These are phyloP conservation scores for Tetracladium marchalianum DNA, from an alignment of 495 filamentous ascomycete genomes.

Conservation along the genomic window DNA sequence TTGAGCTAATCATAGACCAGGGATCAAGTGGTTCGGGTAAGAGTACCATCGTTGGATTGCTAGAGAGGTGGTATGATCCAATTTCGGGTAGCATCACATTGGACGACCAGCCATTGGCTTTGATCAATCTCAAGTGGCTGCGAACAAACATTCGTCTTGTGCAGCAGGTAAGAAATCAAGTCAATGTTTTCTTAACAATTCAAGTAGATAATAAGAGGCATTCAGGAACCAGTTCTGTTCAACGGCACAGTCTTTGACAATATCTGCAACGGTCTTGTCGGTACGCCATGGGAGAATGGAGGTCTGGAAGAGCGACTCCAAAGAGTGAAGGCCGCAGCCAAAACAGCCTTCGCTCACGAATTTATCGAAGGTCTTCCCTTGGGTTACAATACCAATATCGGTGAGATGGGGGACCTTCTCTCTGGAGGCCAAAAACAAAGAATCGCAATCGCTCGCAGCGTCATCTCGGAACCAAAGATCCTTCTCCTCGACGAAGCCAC, in stretches of 20 bases:
- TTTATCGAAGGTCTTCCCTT: constrained; percentile 34
- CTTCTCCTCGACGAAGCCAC: constrained; percentile 90
- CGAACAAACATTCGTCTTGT: constrained; percentile 51
- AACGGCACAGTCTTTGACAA: constrained; percentile 57
- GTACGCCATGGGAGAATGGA: constrained; percentile 2
- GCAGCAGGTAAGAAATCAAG: constrained; percentile 42
- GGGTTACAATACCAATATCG: constrained; percentile 83
- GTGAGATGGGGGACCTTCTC: constrained; percentile 80
- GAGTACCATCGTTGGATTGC: constrained; percentile 79
- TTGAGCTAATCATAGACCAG: too few relatives aligned
- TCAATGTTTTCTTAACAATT: too few relatives aligned
- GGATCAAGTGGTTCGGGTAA: constrained; percentile 64
- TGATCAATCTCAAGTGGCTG: constrained; percentile 46
- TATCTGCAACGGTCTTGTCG: constrained; percentile 42
- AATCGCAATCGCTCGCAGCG: constrained; percentile 71
- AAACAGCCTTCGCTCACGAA: constrained; percentile 31
- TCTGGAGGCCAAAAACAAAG: constrained; percentile 96
- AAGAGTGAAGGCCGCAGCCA: constrained; percentile 23
- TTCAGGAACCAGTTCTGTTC: constrained; percentile 48
- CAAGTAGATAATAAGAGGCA: too few relatives aligned
- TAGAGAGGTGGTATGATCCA: constrained; percentile 54
- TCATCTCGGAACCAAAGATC: constrained; percentile 89
- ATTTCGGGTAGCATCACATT: constrained; percentile 30
- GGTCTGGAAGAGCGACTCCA: constrained; percentile 15
- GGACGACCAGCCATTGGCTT: constrained; percentile 41